A percentile compares a stretch with the other conserved stretches of the same genome.
phyloP scores from a whole-genome alignment of 345 rosid genomes.

The Brassica napus region DNA sequence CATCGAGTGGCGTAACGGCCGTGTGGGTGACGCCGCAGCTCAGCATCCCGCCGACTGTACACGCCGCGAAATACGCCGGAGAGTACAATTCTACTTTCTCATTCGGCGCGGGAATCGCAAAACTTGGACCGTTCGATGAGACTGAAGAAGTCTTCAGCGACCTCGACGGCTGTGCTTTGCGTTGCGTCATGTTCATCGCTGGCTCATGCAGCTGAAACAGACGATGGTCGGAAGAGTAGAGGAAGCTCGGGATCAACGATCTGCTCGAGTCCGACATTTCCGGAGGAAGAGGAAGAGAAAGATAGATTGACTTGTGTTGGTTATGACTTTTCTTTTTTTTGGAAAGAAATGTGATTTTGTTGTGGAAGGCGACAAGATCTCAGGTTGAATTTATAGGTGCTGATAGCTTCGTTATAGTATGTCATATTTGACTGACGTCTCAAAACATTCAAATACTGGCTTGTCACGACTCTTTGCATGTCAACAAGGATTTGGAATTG shows the following conservation, averaged over 20 bases:
- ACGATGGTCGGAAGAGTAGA: slow-evolving; percentile 51
- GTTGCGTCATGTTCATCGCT: slow-evolving; percentile 12
- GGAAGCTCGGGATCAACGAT: slow-evolving; percentile 71
- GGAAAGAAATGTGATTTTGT: neutral
- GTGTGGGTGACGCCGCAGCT: slow-evolving; percentile 87
- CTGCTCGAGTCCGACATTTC: slow-evolving; percentile 54
- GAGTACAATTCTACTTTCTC: slow-evolving; percentile 85
- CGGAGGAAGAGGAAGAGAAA: neutral
- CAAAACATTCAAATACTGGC: slow-evolving; percentile 7
- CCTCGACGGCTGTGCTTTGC: slow-evolving; percentile 8
- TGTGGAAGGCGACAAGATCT: neutral
- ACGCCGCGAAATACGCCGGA: slow-evolving; percentile 76
- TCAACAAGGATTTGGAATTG: slow-evolving; percentile 19
- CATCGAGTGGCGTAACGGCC: slow-evolving; percentile 90
- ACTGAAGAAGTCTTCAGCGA: slow-evolving; percentile 6
- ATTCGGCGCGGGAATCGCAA: slow-evolving; percentile 59
- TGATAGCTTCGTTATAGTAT: neutral
- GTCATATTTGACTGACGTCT: slow-evolving; percentile 1
- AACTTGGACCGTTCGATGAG: slow-evolving; percentile 26
- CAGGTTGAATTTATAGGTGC: slow-evolving; percentile 21
- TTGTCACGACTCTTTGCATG: slow-evolving; percentile 39
- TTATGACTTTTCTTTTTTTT: neutral
- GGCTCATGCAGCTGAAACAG: slow-evolving; percentile 34
- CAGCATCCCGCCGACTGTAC: slow-evolving; percentile 71
- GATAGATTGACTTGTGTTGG: neutral